phyloP scores from a whole-genome alignment of 1,284 basidiomycete species.

The Testicularia cyperi region DNA sequence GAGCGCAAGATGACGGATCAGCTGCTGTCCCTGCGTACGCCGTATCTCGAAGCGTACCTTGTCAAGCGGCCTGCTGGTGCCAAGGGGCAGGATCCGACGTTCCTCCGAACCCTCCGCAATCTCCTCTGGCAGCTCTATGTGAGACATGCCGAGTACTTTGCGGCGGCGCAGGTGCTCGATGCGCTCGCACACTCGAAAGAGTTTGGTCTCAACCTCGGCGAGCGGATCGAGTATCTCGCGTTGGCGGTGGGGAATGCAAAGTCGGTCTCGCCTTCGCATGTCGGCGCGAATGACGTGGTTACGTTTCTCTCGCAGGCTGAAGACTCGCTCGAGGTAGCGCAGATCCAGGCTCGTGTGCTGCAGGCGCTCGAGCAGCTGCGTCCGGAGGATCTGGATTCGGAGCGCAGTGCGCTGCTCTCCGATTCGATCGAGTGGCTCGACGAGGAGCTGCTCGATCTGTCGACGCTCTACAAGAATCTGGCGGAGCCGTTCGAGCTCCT shows the following conservation, averaged over 20 bases:
- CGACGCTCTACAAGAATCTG: conserved; percentile 77
- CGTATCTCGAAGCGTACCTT: conserved; percentile 84
- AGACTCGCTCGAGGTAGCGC: conserved; percentile 93
- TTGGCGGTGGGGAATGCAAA: conserved; percentile 94
- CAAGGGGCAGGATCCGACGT: conserved; percentile 15
- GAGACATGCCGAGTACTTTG: conserved; percentile 67
- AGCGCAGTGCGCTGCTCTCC: conserved; percentile 66
- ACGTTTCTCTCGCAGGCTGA: conserved; percentile 88
- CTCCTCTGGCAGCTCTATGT: conserved; percentile 96
- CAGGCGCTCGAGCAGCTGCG: conserved; percentile 58
- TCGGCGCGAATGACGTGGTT: conserved; percentile 78
- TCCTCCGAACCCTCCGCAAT: conserved; percentile 68
- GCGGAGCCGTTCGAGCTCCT: conserved; percentile 84
- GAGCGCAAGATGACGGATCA: conserved; percentile 77
- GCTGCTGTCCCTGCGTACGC: conserved; percentile 69
- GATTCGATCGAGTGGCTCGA: conserved; percentile 62
- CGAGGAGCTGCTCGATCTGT: conserved; percentile 63
- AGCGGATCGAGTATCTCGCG: conserved; percentile 57
- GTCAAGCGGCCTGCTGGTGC: conserved; percentile 73
- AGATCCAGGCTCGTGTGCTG: conserved; percentile 82
- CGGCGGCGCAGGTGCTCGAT: conserved; percentile 85
- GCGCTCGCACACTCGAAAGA: conserved; percentile 80
- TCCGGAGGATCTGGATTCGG: conserved; percentile 60
- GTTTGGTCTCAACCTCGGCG: conserved; percentile 63
- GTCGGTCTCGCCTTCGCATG: conserved; percentile 45